Evolutionary conservation across 2,329 filamentous ascomycete genomes (phyloP).

Genomic region (Claviceps spartinae): DNA sequence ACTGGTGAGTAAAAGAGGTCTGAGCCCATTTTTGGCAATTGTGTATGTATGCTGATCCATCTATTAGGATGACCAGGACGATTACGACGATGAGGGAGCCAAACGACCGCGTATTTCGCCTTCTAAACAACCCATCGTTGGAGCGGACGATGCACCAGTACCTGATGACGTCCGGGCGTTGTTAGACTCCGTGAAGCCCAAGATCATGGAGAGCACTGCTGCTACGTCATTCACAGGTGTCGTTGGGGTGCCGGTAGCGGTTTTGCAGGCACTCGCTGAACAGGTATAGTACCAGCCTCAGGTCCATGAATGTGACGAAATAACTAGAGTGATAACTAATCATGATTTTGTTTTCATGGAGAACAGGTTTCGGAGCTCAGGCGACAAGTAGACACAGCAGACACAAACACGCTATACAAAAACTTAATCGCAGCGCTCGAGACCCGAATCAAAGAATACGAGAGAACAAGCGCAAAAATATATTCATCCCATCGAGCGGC

Average conservation of each 20-base stretch:
- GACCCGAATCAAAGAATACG: conserved; percentile 30
- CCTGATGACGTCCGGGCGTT: conserved; percentile 18
- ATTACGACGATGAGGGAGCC: conserved; percentile 17
- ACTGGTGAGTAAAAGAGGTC: conserved; percentile 24
- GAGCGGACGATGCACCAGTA: conserved; percentile 18
- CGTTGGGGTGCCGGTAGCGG: conserved; percentile 16
- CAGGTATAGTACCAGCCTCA: conserved; percentile 17
- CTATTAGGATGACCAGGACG: conserved; percentile 13
- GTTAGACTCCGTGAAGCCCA: conserved; percentile 12
- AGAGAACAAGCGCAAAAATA: conserved; percentile 29
- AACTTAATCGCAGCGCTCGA: conserved; percentile 30
- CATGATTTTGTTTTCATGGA: not conserved
- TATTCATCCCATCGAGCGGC: conserved; percentile 35
- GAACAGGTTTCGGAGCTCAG: conserved; percentile 18
- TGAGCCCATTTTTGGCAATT: not conserved
- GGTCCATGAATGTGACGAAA: not conserved
- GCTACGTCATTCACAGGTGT: conserved; percentile 8
- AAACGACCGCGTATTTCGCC: conserved; percentile 17
- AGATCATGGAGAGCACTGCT: conserved; percentile 5
- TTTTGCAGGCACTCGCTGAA: conserved; percentile 25
- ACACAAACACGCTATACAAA: conserved; percentile 23
- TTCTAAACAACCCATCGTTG: conserved; percentile 8
- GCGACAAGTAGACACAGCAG: conserved; percentile 14
- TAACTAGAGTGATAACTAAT: not conserved
- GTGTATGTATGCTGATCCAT: not conserved